Evolutionary conservation across 2,329 filamentous ascomycete species (phyloP), one percentile per base, ranked within the genome.

Genomic region (Cercospora brassicicola): DNA sequence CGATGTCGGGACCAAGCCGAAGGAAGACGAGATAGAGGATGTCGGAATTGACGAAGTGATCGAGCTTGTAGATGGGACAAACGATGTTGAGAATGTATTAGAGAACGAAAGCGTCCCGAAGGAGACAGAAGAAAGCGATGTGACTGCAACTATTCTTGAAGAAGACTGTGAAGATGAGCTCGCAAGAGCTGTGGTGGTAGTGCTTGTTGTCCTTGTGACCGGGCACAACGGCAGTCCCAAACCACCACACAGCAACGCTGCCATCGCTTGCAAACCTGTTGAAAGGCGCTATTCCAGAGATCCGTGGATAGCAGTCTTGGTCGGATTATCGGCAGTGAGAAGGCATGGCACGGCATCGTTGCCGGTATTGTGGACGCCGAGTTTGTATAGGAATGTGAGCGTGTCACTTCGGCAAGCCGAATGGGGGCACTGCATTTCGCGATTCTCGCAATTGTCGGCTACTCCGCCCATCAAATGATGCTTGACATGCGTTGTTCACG

Each of bases 171-270:
- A 55, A 7, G 48, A 30, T 55, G 48, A 55, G 48, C 48, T 55
- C 23, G 23, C 26, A n/a, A 55, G 20, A 53, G 48, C 26, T 36
- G 3, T 23, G 55, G 28, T 59, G 28, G 30, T 36, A 30, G 31
- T 59, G 15, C 20, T 59, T 1, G 30, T 59, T 30, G 55, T 59
- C 23, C 6, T 18, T 33, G 28, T 57, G n/a, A 36, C 55, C 31
- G 55, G 55, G 11, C 55, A 59, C 55, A 59, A 20, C 11, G 55
- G 55, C 2, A 59, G 55, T 33, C 55, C 55, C 55, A 59, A n/a
- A 31, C 55, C 55, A 59, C 55, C 55, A 59, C 55, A 59, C 13
- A 59, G 55, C 55, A 59, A 18, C 3, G n/a, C 55, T 11, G 55
- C 30, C 55, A 59, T 59, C 13, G 55, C 36, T 42, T 42, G 15